A percentile compares a stretch with the other conserved stretches of the same genome.
phyloP scores from a whole-genome alignment of 331 rosid genomes.

The Quercus phellos region DNA sequence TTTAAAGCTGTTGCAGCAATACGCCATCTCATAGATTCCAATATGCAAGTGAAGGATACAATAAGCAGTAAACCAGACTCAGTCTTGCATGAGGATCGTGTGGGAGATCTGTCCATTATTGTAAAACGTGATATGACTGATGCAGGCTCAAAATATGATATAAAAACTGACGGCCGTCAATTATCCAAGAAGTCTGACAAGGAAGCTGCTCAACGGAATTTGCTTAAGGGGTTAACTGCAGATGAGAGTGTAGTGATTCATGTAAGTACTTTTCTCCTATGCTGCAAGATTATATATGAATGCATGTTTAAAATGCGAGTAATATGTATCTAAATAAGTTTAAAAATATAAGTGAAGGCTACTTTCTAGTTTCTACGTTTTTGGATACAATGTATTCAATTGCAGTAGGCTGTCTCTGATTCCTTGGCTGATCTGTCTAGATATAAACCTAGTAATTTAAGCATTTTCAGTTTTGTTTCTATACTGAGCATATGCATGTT shows the following conservation, averaged over 20 bases:
- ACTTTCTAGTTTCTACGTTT: background rate
- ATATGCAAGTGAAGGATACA: constrained; percentile 14
- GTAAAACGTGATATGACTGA: constrained; percentile 40
- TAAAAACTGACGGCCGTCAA: constrained; percentile 17
- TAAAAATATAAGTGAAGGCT: background rate
- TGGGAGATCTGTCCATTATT: constrained; percentile 63
- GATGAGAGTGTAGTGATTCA: constrained; percentile 82
- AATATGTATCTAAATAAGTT: background rate
- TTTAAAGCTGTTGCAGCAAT: constrained; percentile 74
- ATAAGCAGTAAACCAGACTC: constrained; percentile 30
- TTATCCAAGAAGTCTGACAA: constrained; percentile 15
- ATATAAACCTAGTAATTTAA: background rate
- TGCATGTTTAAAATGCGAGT: background rate
- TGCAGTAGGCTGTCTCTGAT: background rate
- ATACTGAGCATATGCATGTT: background rate
- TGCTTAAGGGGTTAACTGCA: constrained; percentile 87
- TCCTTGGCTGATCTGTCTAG: background rate
- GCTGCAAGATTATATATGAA: background rate
- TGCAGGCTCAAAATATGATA: constrained; percentile 31
- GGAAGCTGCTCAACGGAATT: constrained; percentile 50
- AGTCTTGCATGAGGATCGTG: constrained; percentile 40
- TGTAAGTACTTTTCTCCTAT: constrained; percentile 43
- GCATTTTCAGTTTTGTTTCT: background rate
- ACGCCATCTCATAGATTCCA: constrained; percentile 40
- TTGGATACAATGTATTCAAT: background rate